A percentile compares a stretch with the other conserved stretches of the same genome.
Evolutionary conservation across 2,329 filamentous ascomycete species (phyloP).

Genomic region (Curvularia spicifera): DNA sequence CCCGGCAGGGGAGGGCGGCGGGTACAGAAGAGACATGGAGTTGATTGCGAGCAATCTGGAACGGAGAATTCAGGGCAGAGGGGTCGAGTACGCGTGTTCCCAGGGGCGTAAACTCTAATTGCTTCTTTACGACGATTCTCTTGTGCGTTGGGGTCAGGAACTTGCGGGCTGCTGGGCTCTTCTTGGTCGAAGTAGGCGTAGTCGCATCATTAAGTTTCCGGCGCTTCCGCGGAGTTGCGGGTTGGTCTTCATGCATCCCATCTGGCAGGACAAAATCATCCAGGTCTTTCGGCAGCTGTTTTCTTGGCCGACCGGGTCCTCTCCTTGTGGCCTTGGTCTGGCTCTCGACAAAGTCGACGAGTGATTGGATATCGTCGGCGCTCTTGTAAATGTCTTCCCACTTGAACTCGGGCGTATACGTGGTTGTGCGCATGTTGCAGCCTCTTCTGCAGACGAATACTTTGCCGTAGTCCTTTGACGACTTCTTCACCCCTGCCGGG

Average conservation of each 20-base stretch:
- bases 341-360: constrained; percentile 71
- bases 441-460: constrained; percentile 88
- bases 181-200: constrained; percentile 55
- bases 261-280: constrained; percentile 55
- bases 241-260: constrained; percentile 51
- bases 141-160: constrained; percentile 70
- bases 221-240: constrained; percentile 56
- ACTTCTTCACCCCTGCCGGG: constrained; percentile 76
- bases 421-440: constrained; percentile 85
- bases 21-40: constrained; percentile 95
- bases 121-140: constrained; percentile 78
- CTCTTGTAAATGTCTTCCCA: constrained; percentile 86
- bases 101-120: constrained; percentile 93
- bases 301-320: constrained; percentile 44
- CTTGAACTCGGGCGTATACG: constrained; percentile 87
- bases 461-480: constrained; percentile 78
- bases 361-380: constrained; percentile 67
- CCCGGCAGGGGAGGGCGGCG: constrained; percentile 84
- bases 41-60: constrained; percentile 85
- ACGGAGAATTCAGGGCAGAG: constrained; percentile 80
- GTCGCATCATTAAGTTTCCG: constrained; percentile 55
- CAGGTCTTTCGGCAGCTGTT: constrained; percentile 42
- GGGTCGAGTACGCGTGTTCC: constrained; percentile 84
- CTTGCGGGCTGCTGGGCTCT: constrained; percentile 58
- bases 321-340: constrained; percentile 76